These are phyloP conservation scores for Phylloporus sp. DNA, from an alignment of 768 basidiomycete species.

Conservation along the genomic window DNA sequence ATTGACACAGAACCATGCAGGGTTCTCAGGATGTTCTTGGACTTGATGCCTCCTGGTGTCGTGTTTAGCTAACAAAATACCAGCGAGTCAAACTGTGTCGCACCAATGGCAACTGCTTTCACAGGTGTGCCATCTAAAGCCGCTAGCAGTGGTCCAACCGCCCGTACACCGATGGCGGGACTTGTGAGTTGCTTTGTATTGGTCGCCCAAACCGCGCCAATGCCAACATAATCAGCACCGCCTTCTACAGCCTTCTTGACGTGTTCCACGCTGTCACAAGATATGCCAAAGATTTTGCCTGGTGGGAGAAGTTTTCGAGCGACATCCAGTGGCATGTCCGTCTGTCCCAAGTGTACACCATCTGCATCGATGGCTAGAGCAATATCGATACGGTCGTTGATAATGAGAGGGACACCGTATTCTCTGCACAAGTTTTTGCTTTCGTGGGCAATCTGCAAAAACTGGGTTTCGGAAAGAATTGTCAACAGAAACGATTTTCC, in stretches of 20 bases:
- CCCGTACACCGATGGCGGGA: constrained; percentile 65
- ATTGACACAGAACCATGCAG: constrained; percentile 65
- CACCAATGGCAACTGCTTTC: constrained; percentile 84
- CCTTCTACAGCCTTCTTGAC: constrained; percentile 55
- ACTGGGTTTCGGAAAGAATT: constrained; percentile 40
- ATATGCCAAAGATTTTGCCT: constrained; percentile 73
- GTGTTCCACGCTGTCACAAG: constrained; percentile 65
- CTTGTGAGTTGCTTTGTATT: constrained; percentile 68
- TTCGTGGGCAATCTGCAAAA: constrained; percentile 64
- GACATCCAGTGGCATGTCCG: constrained; percentile 67
- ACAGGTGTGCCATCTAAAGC: constrained; percentile 58
- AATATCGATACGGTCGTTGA: constrained; percentile 87
- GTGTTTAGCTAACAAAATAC: background rate
- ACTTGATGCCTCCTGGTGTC: constrained; percentile 76
- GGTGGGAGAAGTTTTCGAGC: constrained; percentile 66
- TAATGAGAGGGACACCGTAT: constrained; percentile 77
- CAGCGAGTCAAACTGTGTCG: constrained; percentile 10
- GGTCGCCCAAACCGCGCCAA: constrained; percentile 82
- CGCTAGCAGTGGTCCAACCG: constrained; percentile 61
- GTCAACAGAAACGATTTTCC: background rate
- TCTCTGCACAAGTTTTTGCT: constrained; percentile 69
- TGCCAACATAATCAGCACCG: constrained; percentile 80
- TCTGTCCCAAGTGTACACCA: constrained; percentile 88
- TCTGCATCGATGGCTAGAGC: constrained; percentile 70
- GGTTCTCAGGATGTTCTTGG: constrained; percentile 67